Conservation (phyloP, 31 red algal genomes). For the Asparagopsis taxiformis region DNA sequence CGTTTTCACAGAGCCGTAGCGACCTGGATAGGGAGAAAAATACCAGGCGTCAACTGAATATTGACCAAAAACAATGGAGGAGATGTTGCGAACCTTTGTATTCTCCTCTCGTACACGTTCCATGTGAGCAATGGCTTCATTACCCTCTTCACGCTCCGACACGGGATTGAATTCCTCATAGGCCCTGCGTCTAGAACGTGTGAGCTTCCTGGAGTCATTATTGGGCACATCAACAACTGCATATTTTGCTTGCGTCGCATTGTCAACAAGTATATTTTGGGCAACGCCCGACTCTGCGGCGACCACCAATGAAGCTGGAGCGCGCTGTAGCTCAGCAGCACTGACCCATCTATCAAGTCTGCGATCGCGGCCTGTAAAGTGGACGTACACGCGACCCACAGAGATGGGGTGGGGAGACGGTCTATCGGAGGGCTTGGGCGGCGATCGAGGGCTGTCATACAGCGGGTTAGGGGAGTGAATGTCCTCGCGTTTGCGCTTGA, state of each 20-base stretch:
- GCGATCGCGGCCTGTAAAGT: slow-evolving; percentile 54
- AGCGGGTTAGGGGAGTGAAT: neutral
- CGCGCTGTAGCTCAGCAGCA: slow-evolving; percentile 32
- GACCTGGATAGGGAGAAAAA: slow-evolving; percentile 55
- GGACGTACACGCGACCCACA: slow-evolving; percentile 49
- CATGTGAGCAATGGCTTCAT: slow-evolving; percentile 40
- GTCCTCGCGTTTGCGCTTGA: too few relatives aligned
- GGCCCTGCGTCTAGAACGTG: slow-evolving; percentile 39
- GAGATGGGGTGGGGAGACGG: slow-evolving; percentile 36
- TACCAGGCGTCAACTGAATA: slow-evolving; percentile 77
- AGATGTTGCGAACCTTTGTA: slow-evolving; percentile 70
- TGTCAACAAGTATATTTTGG: slow-evolving; percentile 5
- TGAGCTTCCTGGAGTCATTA: slow-evolving; percentile 21
- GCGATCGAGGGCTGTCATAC: slow-evolving; percentile 8
- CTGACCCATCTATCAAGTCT: slow-evolving; percentile 71
- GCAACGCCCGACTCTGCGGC: slow-evolving; percentile 2
- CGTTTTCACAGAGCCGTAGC: slow-evolving; percentile 11
- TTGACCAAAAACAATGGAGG: slow-evolving; percentile 30
- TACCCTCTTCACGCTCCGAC: slow-evolving; percentile 25
- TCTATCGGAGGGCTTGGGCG: slow-evolving; percentile 11
- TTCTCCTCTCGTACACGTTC: slow-evolving; percentile 37
- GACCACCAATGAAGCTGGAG: slow-evolving; percentile 12
- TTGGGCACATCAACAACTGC: neutral
- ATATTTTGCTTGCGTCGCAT: slow-evolving; percentile 9
- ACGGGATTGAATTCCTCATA: slow-evolving; percentile 59